Evolutionary conservation across 2,329 filamentous ascomycete species (phyloP).

Genomic region (Fusarium metavorans): DNA sequence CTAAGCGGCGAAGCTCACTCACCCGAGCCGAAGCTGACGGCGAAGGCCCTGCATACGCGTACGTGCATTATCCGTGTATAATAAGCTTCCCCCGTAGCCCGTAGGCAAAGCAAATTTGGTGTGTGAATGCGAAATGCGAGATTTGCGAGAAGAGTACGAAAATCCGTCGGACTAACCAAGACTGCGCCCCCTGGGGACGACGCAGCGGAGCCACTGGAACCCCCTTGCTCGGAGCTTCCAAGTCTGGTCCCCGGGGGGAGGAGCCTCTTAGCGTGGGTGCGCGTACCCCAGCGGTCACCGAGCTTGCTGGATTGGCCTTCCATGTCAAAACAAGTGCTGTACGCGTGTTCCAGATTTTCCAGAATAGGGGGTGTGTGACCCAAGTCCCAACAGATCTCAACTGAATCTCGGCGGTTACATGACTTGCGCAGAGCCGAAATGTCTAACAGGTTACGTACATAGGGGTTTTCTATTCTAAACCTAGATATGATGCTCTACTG

Average conservation of each 20-base stretch:
- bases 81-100: neutral
- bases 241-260: neutral
- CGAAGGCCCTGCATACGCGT: neutral
- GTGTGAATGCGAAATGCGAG: neutral
- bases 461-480: neutral
- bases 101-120: neutral
- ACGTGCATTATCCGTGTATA: neutral
- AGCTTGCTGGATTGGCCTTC: neutral
- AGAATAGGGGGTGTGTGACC: neutral
- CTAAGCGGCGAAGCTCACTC: neutral
- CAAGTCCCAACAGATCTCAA: neutral
- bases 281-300: conserved; percentile 1
- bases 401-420: neutral
- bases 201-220: neutral
- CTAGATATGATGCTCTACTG: neutral
- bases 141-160: conserved; percentile 1
- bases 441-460: neutral
- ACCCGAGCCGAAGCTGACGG: neutral
- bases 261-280: neutral
- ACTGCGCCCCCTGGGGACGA: neutral
- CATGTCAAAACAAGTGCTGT: neutral
- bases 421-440: neutral
- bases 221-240: neutral
- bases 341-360: neutral
- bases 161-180: neutral